Evolutionary conservation across 106 monocot genomes (phyloP).

Genomic region (Apostasia ramifera): DNA sequence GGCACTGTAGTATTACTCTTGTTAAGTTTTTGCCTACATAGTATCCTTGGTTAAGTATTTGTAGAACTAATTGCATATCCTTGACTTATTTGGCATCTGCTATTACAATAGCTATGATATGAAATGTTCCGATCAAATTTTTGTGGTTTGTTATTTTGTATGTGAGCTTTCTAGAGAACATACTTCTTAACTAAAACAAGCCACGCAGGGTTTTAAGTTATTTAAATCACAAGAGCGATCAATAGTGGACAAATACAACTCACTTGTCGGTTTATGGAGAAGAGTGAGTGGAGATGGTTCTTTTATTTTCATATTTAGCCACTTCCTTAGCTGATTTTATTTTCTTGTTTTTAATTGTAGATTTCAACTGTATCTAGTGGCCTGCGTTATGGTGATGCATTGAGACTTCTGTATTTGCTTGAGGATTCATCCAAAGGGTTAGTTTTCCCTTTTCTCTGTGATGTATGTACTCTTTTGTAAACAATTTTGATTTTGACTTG

Average conservation of each 20-base stretch:
- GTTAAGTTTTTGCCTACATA: too few species aligned
- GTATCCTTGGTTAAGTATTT: too few species aligned
- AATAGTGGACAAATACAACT: conserved; percentile 84
- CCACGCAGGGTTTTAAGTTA: conserved; percentile 58
- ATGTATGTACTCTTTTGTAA: too few species aligned
- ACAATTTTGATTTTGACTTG: too few species aligned
- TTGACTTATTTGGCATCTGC: too few species aligned
- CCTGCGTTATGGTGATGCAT: conserved; percentile 67
- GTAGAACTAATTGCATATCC: too few species aligned
- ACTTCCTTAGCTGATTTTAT: conserved; percentile 2
- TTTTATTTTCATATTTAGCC: not conserved
- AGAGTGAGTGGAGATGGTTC: conserved; percentile 49
- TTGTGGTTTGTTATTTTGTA: too few species aligned
- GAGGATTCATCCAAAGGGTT: conserved; percentile 81
- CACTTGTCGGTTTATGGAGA: conserved; percentile 73
- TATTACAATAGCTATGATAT: too few species aligned
- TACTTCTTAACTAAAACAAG: conserved; percentile 57
- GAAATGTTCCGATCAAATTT: too few species aligned
- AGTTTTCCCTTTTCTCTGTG: not conserved
- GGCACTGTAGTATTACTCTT: too few species aligned
- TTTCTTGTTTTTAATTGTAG: conserved; percentile 23
- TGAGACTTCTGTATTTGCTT: conserved; percentile 57
- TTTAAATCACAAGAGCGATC: conserved; percentile 64
- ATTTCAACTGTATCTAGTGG: conserved; percentile 70
- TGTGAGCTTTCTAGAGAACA: too few species aligned